Percentiles rank a stretch among this genome's conserved stretches.
Conservation (phyloP, 257 asterid genomes). For the Lantana camara region DNA sequence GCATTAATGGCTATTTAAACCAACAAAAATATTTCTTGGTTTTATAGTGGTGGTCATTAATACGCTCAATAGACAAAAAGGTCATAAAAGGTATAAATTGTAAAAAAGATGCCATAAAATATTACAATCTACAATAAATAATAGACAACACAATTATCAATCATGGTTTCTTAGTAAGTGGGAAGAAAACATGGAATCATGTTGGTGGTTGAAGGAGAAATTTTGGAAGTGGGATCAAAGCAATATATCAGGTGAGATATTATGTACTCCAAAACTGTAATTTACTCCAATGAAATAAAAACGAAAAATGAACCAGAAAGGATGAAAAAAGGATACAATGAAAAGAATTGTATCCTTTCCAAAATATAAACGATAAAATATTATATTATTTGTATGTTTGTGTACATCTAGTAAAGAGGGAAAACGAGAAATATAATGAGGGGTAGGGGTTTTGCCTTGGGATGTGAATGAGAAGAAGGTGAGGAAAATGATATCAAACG, state of each 20-base stretch:
- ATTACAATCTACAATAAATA: constrained; percentile 19
- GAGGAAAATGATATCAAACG: constrained; percentile 61
- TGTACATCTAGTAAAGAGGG: constrained; percentile 3
- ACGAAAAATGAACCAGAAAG: background rate
- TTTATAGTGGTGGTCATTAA: background rate
- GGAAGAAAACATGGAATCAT: constrained; percentile 21
- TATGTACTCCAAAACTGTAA: background rate
- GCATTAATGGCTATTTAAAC: background rate
- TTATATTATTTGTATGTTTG: background rate
- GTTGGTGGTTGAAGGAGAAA: background rate
- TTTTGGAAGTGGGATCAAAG: background rate
- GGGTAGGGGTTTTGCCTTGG: constrained; percentile 31
- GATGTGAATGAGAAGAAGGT: constrained; percentile 53
- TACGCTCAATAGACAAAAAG: background rate
- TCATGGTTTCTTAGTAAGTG: background rate
- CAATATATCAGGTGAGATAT: background rate
- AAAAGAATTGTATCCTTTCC: too few relatives aligned
- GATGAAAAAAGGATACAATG: too few relatives aligned
- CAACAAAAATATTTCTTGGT: background rate
- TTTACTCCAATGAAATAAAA: background rate
- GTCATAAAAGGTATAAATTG: background rate
- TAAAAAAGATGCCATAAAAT: background rate
- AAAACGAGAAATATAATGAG: background rate
- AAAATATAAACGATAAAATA: too few relatives aligned
- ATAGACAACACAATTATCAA: constrained; percentile 21